Percentiles rank a stretch among this genome's conserved stretches.
Conservation (phyloP, 768 basidiomycete genomes). For the Podaxis sp. region DNA sequence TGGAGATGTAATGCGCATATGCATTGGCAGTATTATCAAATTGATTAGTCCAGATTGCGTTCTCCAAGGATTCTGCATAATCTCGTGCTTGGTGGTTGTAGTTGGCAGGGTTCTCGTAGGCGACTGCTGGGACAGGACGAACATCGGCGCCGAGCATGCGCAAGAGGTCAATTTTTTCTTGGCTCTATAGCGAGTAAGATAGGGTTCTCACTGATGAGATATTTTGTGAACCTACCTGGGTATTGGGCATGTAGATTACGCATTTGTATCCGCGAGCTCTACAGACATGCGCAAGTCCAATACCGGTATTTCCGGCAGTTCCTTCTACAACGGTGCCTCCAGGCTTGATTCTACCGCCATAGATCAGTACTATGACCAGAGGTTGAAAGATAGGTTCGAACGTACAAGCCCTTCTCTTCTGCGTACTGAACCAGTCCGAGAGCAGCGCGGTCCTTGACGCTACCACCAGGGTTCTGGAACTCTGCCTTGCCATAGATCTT, state of each 20-base stretch:
- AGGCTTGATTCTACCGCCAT: slow-evolving; percentile 60
- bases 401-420: slow-evolving; percentile 79
- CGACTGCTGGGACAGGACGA: slow-evolving; percentile 92
- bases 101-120: slow-evolving; percentile 92
- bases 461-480: slow-evolving; percentile 97
- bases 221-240: slow-evolving; percentile 54
- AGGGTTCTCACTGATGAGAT: not conserved
- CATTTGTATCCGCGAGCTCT: slow-evolving; percentile 92
- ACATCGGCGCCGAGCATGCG: slow-evolving; percentile 98
- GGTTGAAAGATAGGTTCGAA: slow-evolving; percentile 18
- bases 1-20: slow-evolving; percentile 81
- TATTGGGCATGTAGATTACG: slow-evolving; percentile 99
- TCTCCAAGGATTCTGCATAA: slow-evolving; percentile 68
- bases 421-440: slow-evolving; percentile 86
- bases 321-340: slow-evolving; percentile 99
- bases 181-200: slow-evolving; percentile 59
- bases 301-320: slow-evolving; percentile 97
- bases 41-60: slow-evolving; percentile 97
- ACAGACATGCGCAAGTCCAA: slow-evolving; percentile 94
- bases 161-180: slow-evolving; percentile 97
- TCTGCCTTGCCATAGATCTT: slow-evolving; percentile 95
- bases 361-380: not conserved
- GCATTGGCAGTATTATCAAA: slow-evolving; percentile 97
- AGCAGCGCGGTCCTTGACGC: slow-evolving; percentile 97
- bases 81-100: slow-evolving; percentile 98